These are phyloP conservation scores for Strombidium stylifer DNA, from an alignment of 73 alveolate species.

Conservation along the genomic window DNA sequence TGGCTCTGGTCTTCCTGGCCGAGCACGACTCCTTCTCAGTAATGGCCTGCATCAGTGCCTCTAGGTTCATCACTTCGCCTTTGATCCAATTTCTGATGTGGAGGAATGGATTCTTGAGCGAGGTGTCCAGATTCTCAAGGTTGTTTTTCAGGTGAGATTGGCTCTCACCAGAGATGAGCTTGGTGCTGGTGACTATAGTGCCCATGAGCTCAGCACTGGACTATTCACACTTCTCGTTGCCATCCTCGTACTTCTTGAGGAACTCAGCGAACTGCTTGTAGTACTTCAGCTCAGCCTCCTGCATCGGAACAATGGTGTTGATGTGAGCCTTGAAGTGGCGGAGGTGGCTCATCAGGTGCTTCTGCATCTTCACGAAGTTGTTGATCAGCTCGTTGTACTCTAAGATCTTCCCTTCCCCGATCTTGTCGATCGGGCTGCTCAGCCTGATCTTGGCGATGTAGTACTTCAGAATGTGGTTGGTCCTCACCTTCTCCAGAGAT, in stretches of 20 bases:
- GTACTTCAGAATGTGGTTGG: conserved; percentile 26
- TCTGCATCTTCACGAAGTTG: conserved; percentile 29
- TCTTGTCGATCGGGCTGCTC: conserved; percentile 1
- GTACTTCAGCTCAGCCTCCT: conserved; percentile 20
- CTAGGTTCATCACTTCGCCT: conserved; percentile 51
- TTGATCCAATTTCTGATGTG: conserved; percentile 48
- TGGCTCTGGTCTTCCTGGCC: conserved; percentile 15
- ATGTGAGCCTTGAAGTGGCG: conserved; percentile 15
- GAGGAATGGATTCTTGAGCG: conserved; percentile 39
- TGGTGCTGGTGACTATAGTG: background rate
- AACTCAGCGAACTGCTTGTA: conserved; percentile 34
- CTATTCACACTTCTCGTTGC: conserved; percentile 1
- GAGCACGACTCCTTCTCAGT: conserved; percentile 44
- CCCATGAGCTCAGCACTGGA: background rate
- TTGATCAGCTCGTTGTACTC: conserved; percentile 32
- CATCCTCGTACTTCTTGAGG: conserved; percentile 33
- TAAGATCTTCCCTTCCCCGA: conserved; percentile 28
- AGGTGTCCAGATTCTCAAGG: conserved; percentile 7
- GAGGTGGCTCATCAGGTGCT: conserved; percentile 15
- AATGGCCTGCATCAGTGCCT: conserved; percentile 48
- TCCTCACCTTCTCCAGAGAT: conserved; percentile 6
- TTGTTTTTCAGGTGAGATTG: background rate
- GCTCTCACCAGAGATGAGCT: conserved; percentile 1
- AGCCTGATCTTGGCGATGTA: conserved; percentile 8
- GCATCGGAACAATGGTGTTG: conserved; percentile 31